These are phyloP conservation scores for Pythium insidiosum DNA, from an alignment of 352 stramenopile species.

Conservation along the genomic window DNA sequence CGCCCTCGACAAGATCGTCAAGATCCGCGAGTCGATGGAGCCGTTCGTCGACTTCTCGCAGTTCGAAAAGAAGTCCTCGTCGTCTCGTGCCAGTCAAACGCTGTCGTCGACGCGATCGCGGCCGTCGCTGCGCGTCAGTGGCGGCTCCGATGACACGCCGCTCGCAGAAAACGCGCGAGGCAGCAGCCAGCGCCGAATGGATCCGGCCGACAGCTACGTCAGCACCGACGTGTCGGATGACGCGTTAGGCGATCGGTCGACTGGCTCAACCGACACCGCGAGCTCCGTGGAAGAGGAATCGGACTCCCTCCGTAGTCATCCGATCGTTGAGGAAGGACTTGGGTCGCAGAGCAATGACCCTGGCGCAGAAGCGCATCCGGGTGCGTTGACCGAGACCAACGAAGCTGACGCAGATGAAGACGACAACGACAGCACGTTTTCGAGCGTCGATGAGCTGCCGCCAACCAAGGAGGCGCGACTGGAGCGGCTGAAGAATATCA, in stretches of 20 bases:
- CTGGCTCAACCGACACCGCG: conserved; percentile 18
- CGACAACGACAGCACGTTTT: conserved; percentile 35
- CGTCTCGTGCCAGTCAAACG: conserved; percentile 2
- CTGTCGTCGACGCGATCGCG: no score
- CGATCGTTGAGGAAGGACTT: background rate
- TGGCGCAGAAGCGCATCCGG: conserved; percentile 5
- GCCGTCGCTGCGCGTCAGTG: conserved; percentile 12
- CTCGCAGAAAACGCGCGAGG: conserved; percentile 1
- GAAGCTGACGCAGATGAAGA: conserved; percentile 23
- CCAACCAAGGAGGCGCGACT: conserved; percentile 62
- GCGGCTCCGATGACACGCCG: conserved; percentile 10
- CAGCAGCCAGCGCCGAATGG: conserved; percentile 6
- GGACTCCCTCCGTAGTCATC: conserved; percentile 15
- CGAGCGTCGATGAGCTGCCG: conserved; percentile 34
- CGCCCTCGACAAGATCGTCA: conserved; percentile 77
- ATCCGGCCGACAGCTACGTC: conserved; percentile 41
- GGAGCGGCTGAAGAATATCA: conserved; percentile 66
- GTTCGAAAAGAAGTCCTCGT: conserved; percentile 34
- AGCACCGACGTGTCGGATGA: conserved; percentile 28
- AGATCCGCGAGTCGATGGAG: conserved; percentile 81
- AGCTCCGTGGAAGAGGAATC: conserved; percentile 33
- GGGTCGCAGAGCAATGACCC: background rate
- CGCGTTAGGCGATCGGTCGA: conserved; percentile 21
- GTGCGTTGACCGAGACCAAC: conserved; percentile 14
- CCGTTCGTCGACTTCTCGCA: conserved; percentile 73